A percentile compares a stretch with the other conserved stretches of the same genome.
These are phyloP conservation scores for Sparassis latifolia DNA, from an alignment of 1,284 basidiomycete species.

Conservation along the genomic window DNA sequence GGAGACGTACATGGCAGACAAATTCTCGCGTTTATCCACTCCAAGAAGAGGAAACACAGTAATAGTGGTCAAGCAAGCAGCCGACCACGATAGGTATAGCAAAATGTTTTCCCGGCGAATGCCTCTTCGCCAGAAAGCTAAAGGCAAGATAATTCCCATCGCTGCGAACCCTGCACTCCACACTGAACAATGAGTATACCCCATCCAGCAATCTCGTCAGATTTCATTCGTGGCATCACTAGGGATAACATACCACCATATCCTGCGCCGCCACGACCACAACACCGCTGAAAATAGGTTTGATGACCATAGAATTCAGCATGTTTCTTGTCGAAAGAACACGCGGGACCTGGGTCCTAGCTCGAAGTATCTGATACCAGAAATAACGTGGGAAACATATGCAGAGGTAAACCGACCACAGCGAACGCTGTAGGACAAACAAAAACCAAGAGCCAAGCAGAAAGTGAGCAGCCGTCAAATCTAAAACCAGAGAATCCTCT, in stretches of 20 bases:
- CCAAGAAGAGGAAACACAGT: conserved; percentile 67
- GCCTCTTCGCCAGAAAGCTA: conserved; percentile 14
- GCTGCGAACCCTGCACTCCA: conserved; percentile 69
- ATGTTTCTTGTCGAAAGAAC: conserved; percentile 1
- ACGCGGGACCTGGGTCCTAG: conserved; percentile 17
- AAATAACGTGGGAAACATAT: conserved; percentile 72
- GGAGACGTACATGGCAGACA: conserved; percentile 47
- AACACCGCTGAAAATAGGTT: conserved; percentile 19
- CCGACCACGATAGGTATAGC: conserved; percentile 39
- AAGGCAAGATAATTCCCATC: conserved; percentile 69
- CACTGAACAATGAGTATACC: conserved; percentile 62
- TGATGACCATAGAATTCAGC: conserved; percentile 3
- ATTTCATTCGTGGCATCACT: too few species aligned
- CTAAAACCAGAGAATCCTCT: conserved; percentile 11
- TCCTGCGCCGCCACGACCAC: conserved; percentile 41
- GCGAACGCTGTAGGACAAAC: conserved; percentile 64
- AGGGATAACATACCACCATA: conserved; percentile 65
- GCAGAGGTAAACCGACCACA: conserved; percentile 76
- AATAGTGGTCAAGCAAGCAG: conserved; percentile 42
- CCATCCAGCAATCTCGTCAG: too few species aligned
- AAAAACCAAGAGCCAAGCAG: conserved; percentile 38
- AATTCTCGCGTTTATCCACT: conserved; percentile 70
- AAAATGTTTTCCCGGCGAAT: conserved; percentile 35
- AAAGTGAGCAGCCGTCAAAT: conserved; percentile 23
- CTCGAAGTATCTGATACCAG: conserved; percentile 44